Conservation (phyloP, 148 eudicot species). For the Tetragonia tetragonoides region DNA sequence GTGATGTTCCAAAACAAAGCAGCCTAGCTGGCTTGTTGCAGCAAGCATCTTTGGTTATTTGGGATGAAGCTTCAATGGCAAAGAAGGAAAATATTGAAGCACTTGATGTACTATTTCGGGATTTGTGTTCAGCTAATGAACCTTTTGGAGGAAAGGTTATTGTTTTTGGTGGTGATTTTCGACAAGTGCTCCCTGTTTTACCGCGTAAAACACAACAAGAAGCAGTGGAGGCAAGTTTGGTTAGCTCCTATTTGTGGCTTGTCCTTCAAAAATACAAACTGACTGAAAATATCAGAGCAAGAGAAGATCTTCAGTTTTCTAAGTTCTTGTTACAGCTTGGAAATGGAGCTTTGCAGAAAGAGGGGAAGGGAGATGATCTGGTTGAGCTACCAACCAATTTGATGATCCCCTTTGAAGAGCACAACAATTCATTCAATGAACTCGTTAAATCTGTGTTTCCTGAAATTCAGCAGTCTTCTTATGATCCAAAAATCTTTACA, state of each 20-base stretch:
- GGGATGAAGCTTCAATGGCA: too few species aligned
- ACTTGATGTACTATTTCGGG: too few species aligned
- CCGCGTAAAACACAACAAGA: neutral
- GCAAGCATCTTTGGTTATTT: neutral
- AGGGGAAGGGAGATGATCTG: neutral
- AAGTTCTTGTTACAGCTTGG: neutral
- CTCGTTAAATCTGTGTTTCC: neutral
- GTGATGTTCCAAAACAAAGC: conserved; percentile 11
- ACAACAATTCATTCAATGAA: neutral
- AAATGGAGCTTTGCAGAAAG: neutral
- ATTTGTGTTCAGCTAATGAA: too few species aligned
- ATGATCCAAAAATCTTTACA: neutral
- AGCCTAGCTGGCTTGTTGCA: neutral
- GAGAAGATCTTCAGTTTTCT: neutral
- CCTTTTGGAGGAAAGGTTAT: too few species aligned
- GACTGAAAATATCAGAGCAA: conserved; percentile 6
- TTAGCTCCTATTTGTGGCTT: neutral
- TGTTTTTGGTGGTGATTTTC: conserved; percentile 1
- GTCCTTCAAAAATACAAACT: neutral
- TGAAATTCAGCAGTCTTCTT: neutral
- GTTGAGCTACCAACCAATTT: neutral
- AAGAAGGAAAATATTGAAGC: too few species aligned
- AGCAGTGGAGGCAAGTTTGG: neutral
- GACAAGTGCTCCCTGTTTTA: neutral
- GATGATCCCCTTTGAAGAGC: too few species aligned